Evolutionary conservation across 2,329 filamentous ascomycete species (phyloP), one percentile per base, ranked within the genome.

Genomic region (Aspergillus proliferans): DNA sequence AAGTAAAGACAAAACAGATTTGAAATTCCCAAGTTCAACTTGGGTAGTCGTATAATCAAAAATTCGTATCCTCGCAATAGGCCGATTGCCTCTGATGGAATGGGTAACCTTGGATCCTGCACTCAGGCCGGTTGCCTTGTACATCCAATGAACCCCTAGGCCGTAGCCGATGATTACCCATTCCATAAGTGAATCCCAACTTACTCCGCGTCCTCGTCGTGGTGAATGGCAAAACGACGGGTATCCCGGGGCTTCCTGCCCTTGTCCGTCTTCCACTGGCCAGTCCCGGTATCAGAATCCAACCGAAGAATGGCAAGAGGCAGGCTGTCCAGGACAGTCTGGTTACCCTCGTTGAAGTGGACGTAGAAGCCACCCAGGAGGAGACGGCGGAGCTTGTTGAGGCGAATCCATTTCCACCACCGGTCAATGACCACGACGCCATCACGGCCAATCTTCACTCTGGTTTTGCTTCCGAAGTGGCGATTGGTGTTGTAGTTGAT

Each of bases 371-470:
- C 83, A 12, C 79, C 77, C 50, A 81, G 79, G 38, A 87, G 68
- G 26, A 83, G 70, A 36, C 83, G 69, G 59, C 81, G 77, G 47
- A 88, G 67, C 3, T 78, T 77, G 52, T 83, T 80, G 45, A 87
- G 67, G 26, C 84, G 74, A 56, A 82, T 75, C 58, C 86, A 71
- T 66, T 88, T 88, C 85, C 85, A 88, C 85, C 85, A 88, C 55
- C 79, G 78, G 65, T 88, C 83, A 45, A 88, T 81, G 45, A 72
- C 76, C 72, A 87, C 79, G 47, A 78, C 75, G 2, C 81, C 79
- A 43, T 76, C 77, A 19, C 75, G 73, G 26, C 66, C 66, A 48
- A 87, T 79, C 48, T 78, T 77, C 36, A 88, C 74, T 9, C 71
- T 78, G 70, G 86, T 73, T 49, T 83, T 76, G 50, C 78, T 83